Conservation (phyloP, 768 basidiomycete genomes). For the Serendipita indica region DNA sequence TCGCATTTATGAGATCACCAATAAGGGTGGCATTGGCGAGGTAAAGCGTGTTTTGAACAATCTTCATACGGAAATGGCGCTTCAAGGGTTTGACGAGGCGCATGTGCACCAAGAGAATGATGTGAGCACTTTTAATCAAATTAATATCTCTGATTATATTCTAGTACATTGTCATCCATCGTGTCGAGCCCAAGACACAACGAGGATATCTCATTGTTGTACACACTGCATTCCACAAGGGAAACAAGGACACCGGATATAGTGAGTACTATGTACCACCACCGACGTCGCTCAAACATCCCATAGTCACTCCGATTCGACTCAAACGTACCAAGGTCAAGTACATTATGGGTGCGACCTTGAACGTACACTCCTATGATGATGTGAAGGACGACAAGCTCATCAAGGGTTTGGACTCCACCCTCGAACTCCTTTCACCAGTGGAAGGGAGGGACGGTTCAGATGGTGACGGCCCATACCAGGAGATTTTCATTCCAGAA, state of each 20-base stretch:
- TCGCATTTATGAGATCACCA: slow-evolving; percentile 57
- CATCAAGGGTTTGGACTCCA: slow-evolving; percentile 59
- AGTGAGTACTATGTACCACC: slow-evolving; percentile 35
- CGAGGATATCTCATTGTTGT: slow-evolving; percentile 86
- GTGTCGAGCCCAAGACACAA: slow-evolving; percentile 79
- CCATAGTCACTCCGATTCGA: slow-evolving; percentile 65
- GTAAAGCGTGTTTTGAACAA: slow-evolving; percentile 66
- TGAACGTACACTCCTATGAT: slow-evolving; percentile 54
- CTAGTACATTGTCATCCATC: slow-evolving; percentile 86
- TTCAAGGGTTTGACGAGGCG: slow-evolving; percentile 77
- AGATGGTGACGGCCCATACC: slow-evolving; percentile 54
- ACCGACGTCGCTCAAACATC: background rate
- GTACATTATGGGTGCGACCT: slow-evolving; percentile 65
- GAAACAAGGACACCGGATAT: slow-evolving; percentile 61
- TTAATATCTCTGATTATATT: background rate
- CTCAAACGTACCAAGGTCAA: slow-evolving; percentile 64
- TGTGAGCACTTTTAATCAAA: slow-evolving; percentile 32
- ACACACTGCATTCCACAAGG: slow-evolving; percentile 83
- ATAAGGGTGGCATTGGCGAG: slow-evolving; percentile 42
- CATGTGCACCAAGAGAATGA: slow-evolving; percentile 96
- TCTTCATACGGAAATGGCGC: slow-evolving; percentile 81
- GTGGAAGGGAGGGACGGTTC: slow-evolving; percentile 44
- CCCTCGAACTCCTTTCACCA: slow-evolving; percentile 45
- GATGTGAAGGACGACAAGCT: slow-evolving; percentile 32
- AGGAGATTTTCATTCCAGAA: slow-evolving; percentile 72